phyloP scores from a whole-genome alignment of 345 rosid genomes.

The Aquilaria sinensis region DNA sequence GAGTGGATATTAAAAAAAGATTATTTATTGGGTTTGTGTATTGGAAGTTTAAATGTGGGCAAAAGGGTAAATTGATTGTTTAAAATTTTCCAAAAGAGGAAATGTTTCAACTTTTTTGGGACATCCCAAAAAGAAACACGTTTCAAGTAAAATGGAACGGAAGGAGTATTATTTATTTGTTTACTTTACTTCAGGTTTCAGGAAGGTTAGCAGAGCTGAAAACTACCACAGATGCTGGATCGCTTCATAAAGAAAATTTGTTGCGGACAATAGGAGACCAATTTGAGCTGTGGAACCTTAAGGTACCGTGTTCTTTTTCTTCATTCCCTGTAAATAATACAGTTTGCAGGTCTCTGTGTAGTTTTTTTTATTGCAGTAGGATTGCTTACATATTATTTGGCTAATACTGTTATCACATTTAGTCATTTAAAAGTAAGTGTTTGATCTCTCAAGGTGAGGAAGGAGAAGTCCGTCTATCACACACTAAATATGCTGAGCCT shows the following conservation, averaged over 20 bases:
- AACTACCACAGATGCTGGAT: conserved; percentile 68
- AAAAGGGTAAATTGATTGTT: too few relatives aligned
- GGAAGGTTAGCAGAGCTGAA: conserved; percentile 69
- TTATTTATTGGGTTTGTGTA: too few relatives aligned
- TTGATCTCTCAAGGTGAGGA: conserved; percentile 56
- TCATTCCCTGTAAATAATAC: not conserved
- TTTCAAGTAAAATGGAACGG: too few relatives aligned
- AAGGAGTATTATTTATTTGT: not conserved
- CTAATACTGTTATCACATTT: conserved; percentile 4
- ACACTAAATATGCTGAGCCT: conserved; percentile 95
- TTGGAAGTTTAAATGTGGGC: too few relatives aligned
- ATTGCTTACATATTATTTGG: not conserved
- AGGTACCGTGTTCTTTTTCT: conserved; percentile 32
- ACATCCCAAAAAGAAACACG: too few relatives aligned
- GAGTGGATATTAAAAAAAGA: too few relatives aligned
- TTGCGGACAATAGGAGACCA: conserved; percentile 67
- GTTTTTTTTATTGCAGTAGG: not conserved
- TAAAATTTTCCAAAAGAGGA: too few relatives aligned
- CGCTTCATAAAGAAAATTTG: conserved; percentile 50
- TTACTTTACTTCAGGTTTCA: conserved; percentile 46
- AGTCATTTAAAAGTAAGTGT: conserved; percentile 4
- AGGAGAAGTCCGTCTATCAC: conserved; percentile 87
- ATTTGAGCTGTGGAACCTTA: conserved; percentile 74
- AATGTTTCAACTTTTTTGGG: too few relatives aligned
- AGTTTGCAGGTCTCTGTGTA: not conserved